phyloP scores from a whole-genome alignment of 495 filamentous ascomycete species.

The Amniculicola lignicola region DNA sequence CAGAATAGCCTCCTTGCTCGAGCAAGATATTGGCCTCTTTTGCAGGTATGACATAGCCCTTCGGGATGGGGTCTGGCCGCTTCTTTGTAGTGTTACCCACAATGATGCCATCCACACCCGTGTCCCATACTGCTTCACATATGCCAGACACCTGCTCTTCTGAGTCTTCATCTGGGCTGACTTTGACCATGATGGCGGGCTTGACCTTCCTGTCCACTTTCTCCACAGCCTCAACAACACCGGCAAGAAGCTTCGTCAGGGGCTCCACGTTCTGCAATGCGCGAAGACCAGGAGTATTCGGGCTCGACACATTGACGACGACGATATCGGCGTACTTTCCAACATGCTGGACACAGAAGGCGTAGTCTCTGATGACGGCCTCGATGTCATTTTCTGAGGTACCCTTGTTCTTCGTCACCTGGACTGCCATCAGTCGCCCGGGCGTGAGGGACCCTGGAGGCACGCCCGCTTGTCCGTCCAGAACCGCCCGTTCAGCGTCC shows the following conservation, averaged over 20 bases:
- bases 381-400: constrained; percentile 81
- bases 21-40: constrained; percentile 64
- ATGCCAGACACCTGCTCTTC: constrained; percentile 80
- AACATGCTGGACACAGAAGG: constrained; percentile 75
- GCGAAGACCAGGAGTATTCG: constrained; percentile 88
- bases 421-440: constrained; percentile 80
- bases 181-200: constrained; percentile 93
- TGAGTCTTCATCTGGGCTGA: constrained; percentile 88
- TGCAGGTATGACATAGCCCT: constrained; percentile 57
- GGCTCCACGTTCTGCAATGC: constrained; percentile 78
- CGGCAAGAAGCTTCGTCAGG: constrained; percentile 71
- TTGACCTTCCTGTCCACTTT: constrained; percentile 63
- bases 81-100: constrained; percentile 96
- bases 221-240: constrained; percentile 75
- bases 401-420: constrained; percentile 93
- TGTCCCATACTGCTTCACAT: constrained; percentile 76
- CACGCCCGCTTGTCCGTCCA: constrained; percentile 65
- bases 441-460: constrained; percentile 70
- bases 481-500: constrained; percentile 63
- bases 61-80: constrained; percentile 64
- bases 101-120: constrained; percentile 89
- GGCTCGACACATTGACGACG: constrained; percentile 94
- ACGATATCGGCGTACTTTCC: constrained; percentile 88
- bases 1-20: constrained; percentile 86
- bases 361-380: constrained; percentile 80